A percentile compares a stretch with the other conserved stretches of the same genome.
Evolutionary conservation across 1,139 yeast genomes (phyloP).

Genomic region (Debaryomyces subglobosus): DNA sequence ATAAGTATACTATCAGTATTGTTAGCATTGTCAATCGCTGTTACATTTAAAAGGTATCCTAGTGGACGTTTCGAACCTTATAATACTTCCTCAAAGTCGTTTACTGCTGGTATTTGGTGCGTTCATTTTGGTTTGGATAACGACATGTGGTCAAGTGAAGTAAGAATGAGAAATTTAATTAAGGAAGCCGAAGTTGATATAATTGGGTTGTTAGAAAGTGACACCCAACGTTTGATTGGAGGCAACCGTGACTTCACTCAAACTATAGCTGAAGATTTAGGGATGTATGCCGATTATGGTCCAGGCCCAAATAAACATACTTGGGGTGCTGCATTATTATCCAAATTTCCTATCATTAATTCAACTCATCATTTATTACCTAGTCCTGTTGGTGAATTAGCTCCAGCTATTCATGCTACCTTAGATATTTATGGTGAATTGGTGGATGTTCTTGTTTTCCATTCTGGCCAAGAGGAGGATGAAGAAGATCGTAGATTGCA

Average conservation of each 20-base stretch:
- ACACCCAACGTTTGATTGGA: slow-evolving; percentile 90
- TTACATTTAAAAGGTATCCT: slow-evolving; percentile 64
- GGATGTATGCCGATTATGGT: slow-evolving; percentile 94
- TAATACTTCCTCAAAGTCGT: slow-evolving; percentile 71
- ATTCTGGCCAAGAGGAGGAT: slow-evolving; percentile 97
- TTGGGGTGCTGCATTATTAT: slow-evolving; percentile 93
- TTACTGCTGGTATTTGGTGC: slow-evolving; percentile 98
- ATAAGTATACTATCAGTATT: slow-evolving; percentile 30
- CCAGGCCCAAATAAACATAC: slow-evolving; percentile 98
- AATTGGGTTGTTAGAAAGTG: slow-evolving; percentile 87
- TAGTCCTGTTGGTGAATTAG: slow-evolving; percentile 94
- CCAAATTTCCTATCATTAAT: slow-evolving; percentile 89
- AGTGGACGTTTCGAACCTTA: slow-evolving; percentile 65
- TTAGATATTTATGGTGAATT: slow-evolving; percentile 83
- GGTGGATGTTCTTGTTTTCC: slow-evolving; percentile 95
- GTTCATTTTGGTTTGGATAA: slow-evolving; percentile 95
- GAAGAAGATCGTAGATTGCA: slow-evolving; percentile 90
- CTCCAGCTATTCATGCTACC: slow-evolving; percentile 97
- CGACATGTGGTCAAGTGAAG: slow-evolving; percentile 97
- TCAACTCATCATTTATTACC: slow-evolving; percentile 92
- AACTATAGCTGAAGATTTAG: slow-evolving; percentile 86
- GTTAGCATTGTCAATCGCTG: slow-evolving; percentile 33
- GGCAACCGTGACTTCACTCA: slow-evolving; percentile 95
- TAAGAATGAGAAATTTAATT: slow-evolving; percentile 82
- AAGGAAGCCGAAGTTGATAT: slow-evolving; percentile 87